Evolutionary conservation across 768 basidiomycete genomes (phyloP), one percentile per base, ranked within the genome.

Genomic region (Dentipellis fragilis): DNA sequence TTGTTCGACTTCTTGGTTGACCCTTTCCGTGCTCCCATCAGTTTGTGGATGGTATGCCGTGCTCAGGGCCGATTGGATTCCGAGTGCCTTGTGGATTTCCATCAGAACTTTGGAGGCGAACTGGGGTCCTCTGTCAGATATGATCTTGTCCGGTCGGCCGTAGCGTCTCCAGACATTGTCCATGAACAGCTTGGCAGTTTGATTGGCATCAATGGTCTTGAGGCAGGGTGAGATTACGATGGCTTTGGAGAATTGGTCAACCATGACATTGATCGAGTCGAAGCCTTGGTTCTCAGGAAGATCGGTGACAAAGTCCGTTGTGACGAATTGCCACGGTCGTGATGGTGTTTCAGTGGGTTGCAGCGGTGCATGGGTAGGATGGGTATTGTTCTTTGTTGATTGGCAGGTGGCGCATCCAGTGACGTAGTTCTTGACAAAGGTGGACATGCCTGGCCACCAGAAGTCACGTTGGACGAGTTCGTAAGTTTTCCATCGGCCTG

Each of bases 61-160:
- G n/a, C n/a, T n/a, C 75, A 71, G 0, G 71, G 73, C 54, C 75
- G 74, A 49, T 72, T 66, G 47, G 47, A n/a, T n/a, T n/a, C n/a
- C n/a, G n/a, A n/a, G n/a, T n/a, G n/a, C n/a, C n/a, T n/a, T n/a
- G n/a, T n/a, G n/a, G n/a, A n/a, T n/a, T n/a, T n/a, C n/a, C n/a
- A n/a, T n/a, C n/a, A n/a, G n/a, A n/a, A n/a, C n/a, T n/a, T n/a
- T n/a, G n/a, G n/a, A n/a, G n/a, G n/a, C n/a, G n/a, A n/a, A n/a
- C n/a, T n/a, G n/a, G n/a, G n/a, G n/a, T n/a, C n/a, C n/a, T n/a
- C n/a, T n/a, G n/a, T n/a, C n/a, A n/a, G n/a, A n/a, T n/a, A n/a
- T n/a, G n/a, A n/a, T n/a, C n/a, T n/a, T n/a, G n/a, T n/a, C n/a
- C n/a, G n/a, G n/a, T n/a, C n/a, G n/a, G n/a, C n/a, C n/a, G n/a